Evolutionary conservation across 768 basidiomycete species (phyloP), one percentile per base, ranked within the genome.

Genomic region (Mycena capillaripes): DNA sequence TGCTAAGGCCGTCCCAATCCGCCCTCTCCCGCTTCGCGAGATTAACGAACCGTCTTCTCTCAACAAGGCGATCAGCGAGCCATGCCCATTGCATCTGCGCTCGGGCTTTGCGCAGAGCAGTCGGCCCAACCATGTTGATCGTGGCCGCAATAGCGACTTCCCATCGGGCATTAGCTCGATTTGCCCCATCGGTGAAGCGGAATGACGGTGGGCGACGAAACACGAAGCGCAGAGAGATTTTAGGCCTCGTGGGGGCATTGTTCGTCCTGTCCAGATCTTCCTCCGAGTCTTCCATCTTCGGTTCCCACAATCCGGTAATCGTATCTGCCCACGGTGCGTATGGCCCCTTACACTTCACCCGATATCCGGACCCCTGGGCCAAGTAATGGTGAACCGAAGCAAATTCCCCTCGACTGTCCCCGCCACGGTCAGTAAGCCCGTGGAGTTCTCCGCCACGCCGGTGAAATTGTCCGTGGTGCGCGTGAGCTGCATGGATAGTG

Each of bases 121-220:
- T 46, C 7, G 60, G 50, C 59, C 44, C 50, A 25, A 67, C 53
- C 27, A 63, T 44, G 34, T 68, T 29, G 25, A 69, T 34, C 21
- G 61, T 36, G 12, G 71, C 66, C 17, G 57, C 61, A 36, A 72
- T 67, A 50, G 65, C 71, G 30, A 72, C 66, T 36, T 25, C 53
- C 71, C 71, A 72, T 27, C 71, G 65, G 2, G 71, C 71, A 8
- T 52, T 46, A 40, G 65, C 65, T 21, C 36, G 34, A 44, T 66
- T 72, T 17, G 11, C 34, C 32, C 9, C 59, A 32, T 55, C 58
- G 25, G 58, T 66, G 53, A 56, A 61, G 3, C 50, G 65, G 59
- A 66, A 67, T 1, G 14, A 19, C 25, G 8, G 64, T 2, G 30
- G 71, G 65, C 71, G 64, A 12, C 58, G 57, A 48, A 72, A 72